Base-by-base conservation (phyloP, 192 early-diverging fungal genomes). In the Dispira simplex region DNA sequence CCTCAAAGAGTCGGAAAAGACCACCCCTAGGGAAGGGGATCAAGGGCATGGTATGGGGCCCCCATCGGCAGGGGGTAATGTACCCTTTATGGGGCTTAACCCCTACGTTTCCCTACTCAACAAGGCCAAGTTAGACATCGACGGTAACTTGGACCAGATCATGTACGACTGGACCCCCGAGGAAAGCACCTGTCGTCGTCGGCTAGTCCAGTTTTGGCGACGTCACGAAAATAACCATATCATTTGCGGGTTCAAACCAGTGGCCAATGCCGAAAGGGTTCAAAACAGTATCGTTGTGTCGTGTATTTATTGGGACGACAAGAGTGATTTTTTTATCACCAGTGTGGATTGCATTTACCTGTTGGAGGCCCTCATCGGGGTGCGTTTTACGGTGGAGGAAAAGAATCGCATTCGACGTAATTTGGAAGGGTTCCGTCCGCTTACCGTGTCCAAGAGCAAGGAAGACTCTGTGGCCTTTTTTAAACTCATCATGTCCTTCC, bases 351-450 rank as follows among this genome's bases (percentile, higher is more conserved):
- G 83, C 67, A 85, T 90, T 54, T 81, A 85, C 66, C 63, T 88
- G 65, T 68, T 90, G 9, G 88, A 90, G 71, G 78, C 81, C 3
- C 68, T 90, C 20, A 87, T 88, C 58, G 85, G 79, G 0, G 82
- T 87, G 32, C 77, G 84, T 18, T 88, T 90, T 55, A 88, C 83
- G 0, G 82, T 86, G 8, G 88, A 90, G 58, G 87, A 90, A 68
- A 92, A 92, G 71, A 92, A 92, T 71, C 78, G 90, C 55, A 89
- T 92, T 54, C 82, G 90, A 20, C 85, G 90, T 67, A 92, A 92
- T 62, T 70, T 90, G 20, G 90, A 92, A 69, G 83, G 81, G 6
- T 87, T 87, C 71, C 79, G 86, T 14, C 90, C 90, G 0, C 68
- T 81, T 44, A 92, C 90, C 0, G 82, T 88, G 44, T 83, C 83